Evolutionary conservation across 2,329 filamentous ascomycete species (phyloP).

Genomic region (Diaporthe vaccinii): DNA sequence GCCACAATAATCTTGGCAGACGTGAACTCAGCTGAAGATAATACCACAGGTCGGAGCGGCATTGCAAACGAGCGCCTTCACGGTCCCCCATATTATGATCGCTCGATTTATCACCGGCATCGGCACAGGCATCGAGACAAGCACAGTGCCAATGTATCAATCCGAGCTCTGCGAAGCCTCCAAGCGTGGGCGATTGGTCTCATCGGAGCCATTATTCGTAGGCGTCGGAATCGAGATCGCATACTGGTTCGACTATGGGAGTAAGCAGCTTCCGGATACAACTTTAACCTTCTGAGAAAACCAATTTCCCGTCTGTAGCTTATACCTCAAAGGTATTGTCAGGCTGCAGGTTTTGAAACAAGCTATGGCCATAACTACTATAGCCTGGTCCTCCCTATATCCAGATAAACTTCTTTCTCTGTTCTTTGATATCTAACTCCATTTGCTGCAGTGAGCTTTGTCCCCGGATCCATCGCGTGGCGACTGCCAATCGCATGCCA

Average conservation of each 20-base stretch:
- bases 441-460: conserved; percentile 44
- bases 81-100: conserved; percentile 56
- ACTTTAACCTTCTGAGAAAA: too few species aligned
- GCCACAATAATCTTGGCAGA: not conserved
- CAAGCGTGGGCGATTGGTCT: conserved; percentile 58
- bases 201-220: conserved; percentile 51
- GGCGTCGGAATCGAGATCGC: conserved; percentile 48
- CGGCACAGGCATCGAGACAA: conserved; percentile 48
- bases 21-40: not conserved
- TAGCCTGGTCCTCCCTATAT: too few species aligned
- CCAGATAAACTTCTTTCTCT: too few species aligned
- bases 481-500: conserved; percentile 51
- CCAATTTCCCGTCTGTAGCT: too few species aligned
- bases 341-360: too few species aligned
- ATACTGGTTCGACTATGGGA: conserved; percentile 52
- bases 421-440: too few species aligned
- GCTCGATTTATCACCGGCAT: conserved; percentile 53
- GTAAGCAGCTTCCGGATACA: too few species aligned
- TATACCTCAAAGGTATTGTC: too few species aligned
- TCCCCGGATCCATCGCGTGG: conserved; percentile 47
- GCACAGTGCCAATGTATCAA: conserved; percentile 57
- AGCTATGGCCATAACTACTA: too few species aligned
- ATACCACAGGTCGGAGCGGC: conserved; percentile 44
- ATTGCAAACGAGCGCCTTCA: conserved; percentile 49
- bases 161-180: conserved; percentile 58